Evolutionary conservation across 73 alveolate species (phyloP), one percentile per base, ranked within the genome.

Genomic region (Blepharisma japonicum): DNA sequence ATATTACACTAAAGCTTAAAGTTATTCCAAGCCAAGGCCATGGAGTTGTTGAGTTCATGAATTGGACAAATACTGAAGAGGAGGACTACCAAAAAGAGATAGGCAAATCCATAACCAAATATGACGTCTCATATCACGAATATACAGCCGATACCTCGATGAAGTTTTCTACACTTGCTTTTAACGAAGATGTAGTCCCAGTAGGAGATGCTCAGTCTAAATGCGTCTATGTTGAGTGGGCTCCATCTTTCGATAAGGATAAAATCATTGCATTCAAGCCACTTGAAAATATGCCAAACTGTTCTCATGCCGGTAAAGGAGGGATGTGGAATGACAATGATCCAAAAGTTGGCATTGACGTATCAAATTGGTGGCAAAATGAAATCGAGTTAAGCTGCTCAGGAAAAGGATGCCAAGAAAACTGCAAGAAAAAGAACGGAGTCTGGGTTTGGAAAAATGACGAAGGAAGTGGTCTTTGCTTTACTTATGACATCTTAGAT

Each of bases 11-110:
- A 20, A 53, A 53, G 23, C n/a, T 53, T 11, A 53, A 53, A 20
- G 23, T 53, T 53, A 53, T 53, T 11, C 67, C 67, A 53, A 53
- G 67, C 67, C 67, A 53, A 53, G 67, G 67, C 67, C 67, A 53
- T 4, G 67, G 67, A 14, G 67, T 53, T 4, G 27, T 14, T 14
- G 67, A 53, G 23, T 14, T 20, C 23, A 53, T 53, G 67, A 53
- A 53, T 20, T 53, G 67, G 67, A 53, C 67, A 53, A 53, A 53
- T 20, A 20, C 23, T 3, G 67, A 53, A 53, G 27, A 53, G 23
- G 67, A 53, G 23, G 0, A 0, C 4, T 14, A 53, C n/a, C 27
- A 53, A 11, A 11, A 14, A 14, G n/a, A 14, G 4, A 53, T 14
- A 53, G 23, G 23, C 2, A 53, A 53, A 3, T 14, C 27, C 23